phyloP scores from a whole-genome alignment of 768 basidiomycete genomes.

The Suillus spraguei region DNA sequence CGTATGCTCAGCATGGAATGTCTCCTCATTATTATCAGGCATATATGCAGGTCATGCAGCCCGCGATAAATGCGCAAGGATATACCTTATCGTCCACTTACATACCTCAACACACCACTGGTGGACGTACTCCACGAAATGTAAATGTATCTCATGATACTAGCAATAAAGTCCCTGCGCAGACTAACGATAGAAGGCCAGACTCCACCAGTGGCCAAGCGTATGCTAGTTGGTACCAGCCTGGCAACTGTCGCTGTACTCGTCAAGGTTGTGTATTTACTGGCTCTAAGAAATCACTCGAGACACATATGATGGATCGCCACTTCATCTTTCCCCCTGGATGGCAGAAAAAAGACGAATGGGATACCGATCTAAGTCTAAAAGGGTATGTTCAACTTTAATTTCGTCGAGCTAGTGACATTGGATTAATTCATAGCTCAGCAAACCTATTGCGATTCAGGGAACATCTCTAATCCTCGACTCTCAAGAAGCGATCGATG shows the following conservation, averaged over 20 bases:
- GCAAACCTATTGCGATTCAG: constrained; percentile 73
- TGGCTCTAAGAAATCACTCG: constrained; percentile 71
- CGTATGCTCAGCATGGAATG: constrained; percentile 30
- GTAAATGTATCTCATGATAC: constrained; percentile 9
- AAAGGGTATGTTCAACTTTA: constrained; percentile 56
- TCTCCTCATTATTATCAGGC: constrained; percentile 61
- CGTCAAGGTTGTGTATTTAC: constrained; percentile 66
- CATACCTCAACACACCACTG: constrained; percentile 20
- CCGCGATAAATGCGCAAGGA: constrained; percentile 34
- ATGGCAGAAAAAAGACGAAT: constrained; percentile 65
- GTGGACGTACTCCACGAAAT: not conserved
- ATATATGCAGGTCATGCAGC: constrained; percentile 40
- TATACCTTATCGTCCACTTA: constrained; percentile 44
- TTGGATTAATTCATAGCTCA: constrained; percentile 27
- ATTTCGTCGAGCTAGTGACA: not conserved
- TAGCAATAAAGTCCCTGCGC: constrained; percentile 1
- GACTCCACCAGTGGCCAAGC: constrained; percentile 21
- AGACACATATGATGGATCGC: constrained; percentile 88
- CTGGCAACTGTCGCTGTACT: constrained; percentile 62
- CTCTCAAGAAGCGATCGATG: constrained; percentile 77
- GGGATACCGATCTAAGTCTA: constrained; percentile 83
- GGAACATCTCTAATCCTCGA: constrained; percentile 80
- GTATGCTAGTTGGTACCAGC: constrained; percentile 56
- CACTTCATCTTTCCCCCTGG: constrained; percentile 81
- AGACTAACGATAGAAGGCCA: constrained; percentile 14